Conservation (phyloP, 306 rosid species). For the Sesbania bispinosa region DNA sequence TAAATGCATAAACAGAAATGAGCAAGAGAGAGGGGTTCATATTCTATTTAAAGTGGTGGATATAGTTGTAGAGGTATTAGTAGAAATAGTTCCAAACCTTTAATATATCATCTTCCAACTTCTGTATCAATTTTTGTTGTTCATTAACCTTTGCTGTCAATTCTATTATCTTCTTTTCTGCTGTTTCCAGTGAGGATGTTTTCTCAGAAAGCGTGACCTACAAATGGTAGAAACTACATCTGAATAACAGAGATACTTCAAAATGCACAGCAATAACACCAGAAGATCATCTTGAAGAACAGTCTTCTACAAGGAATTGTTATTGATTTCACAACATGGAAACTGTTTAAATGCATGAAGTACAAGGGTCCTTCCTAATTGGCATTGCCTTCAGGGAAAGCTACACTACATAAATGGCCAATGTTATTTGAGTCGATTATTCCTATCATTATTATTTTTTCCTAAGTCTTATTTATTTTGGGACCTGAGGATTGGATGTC, state of each 20-base stretch:
- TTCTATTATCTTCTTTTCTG: conserved; percentile 66
- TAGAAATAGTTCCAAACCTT: conserved; percentile 55
- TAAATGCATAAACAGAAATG: background rate
- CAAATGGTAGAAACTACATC: conserved; percentile 24
- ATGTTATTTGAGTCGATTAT: background rate
- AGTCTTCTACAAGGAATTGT: background rate
- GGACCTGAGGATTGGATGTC: background rate
- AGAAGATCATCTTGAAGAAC: background rate
- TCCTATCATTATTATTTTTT: background rate
- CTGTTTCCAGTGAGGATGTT: conserved; percentile 62
- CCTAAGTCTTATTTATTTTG: background rate
- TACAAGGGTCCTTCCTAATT: background rate
- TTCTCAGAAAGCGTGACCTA: conserved; percentile 87
- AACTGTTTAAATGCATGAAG: conserved; percentile 14
- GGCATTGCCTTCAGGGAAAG: conserved; percentile 1
- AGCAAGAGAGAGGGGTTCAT: background rate
- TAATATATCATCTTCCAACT: conserved; percentile 94
- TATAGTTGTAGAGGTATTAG: background rate
- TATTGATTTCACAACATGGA: background rate
- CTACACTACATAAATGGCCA: conserved; percentile 4
- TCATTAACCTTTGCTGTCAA: conserved; percentile 65
- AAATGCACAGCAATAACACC: conserved; percentile 15
- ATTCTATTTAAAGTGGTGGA: conserved; percentile 14
- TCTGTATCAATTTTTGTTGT: conserved; percentile 80
- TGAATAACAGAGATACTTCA: conserved; percentile 19